These are phyloP conservation scores for Funneliformis geosporum DNA, from an alignment of 192 early-diverging fungal genomes.

Conservation along the genomic window DNA sequence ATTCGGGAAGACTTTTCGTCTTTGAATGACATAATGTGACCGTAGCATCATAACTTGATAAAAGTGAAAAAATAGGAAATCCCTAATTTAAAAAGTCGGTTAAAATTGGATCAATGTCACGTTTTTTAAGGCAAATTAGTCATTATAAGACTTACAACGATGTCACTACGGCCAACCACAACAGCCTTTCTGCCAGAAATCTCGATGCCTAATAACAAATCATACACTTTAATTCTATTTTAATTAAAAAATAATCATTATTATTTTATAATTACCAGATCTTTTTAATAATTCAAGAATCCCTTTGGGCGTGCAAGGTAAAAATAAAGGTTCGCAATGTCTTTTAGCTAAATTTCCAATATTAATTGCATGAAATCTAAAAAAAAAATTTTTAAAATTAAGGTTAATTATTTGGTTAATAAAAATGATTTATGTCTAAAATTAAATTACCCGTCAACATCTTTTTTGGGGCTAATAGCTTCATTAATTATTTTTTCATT, in stretches of 20 bases:
- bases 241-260: neutral
- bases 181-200: constrained; percentile 87
- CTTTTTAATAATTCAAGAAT: constrained; percentile 82
- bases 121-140: neutral
- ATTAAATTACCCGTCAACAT: constrained; percentile 87
- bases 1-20: constrained; percentile 72
- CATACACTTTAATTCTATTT: neutral
- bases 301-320: constrained; percentile 97
- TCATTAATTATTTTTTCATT: constrained; percentile 83
- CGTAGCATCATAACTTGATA: constrained; percentile 82
- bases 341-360: constrained; percentile 89
- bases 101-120: neutral
- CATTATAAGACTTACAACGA: constrained; percentile 61
- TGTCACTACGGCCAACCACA: constrained; percentile 96
- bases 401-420: neutral
- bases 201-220: constrained; percentile 48
- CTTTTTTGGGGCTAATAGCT: constrained; percentile 82
- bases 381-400: neutral
- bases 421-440: neutral
- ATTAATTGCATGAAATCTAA: constrained; percentile 89
- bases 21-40: constrained; percentile 93
- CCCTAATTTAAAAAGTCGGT: constrained; percentile 46
- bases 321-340: constrained; percentile 77
- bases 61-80: constrained; percentile 80
- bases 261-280: constrained; percentile 39